A percentile compares a stretch with the other conserved stretches of the same genome.
phyloP scores from a whole-genome alignment of 1,139 yeast genomes.

The Suhomyces yuchorum region DNA sequence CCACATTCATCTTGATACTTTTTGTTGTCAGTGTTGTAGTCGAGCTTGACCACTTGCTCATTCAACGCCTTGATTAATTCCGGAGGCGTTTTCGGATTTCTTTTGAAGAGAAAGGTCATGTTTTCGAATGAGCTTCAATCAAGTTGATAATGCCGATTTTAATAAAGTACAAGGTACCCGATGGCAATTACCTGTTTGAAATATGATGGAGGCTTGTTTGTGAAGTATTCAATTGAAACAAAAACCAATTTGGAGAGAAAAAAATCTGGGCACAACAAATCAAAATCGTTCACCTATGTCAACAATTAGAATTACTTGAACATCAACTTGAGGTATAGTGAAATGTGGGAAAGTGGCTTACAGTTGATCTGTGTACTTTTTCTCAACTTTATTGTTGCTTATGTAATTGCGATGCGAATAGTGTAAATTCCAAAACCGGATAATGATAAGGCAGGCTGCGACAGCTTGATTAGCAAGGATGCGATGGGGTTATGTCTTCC shows the following conservation, averaged over 20 bases:
- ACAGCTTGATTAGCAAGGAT: neutral
- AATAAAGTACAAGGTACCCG: neutral
- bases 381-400: slow-evolving; percentile 3
- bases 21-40: slow-evolving; percentile 55
- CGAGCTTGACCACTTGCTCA: slow-evolving; percentile 73
- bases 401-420: slow-evolving; percentile 7
- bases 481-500: neutral
- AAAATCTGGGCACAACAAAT: neutral
- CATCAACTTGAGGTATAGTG: neutral
- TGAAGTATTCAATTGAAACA: neutral
- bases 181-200: neutral
- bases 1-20: slow-evolving; percentile 76
- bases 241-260: neutral
- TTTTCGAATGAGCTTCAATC: neutral
- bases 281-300: neutral
- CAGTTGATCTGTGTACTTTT: slow-evolving; percentile 9
- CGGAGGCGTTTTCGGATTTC: slow-evolving; percentile 89
- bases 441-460: slow-evolving; percentile 1
- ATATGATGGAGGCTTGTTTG: neutral
- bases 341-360: slow-evolving; percentile 2
- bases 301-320: neutral
- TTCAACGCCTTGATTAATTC: slow-evolving; percentile 76
- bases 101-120: slow-evolving; percentile 89
- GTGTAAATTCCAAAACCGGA: neutral
- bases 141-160: neutral